A percentile compares a stretch with the other conserved stretches of the same genome.
phyloP scores from a whole-genome alignment of 441 rosid genomes.

The Bocquillonia castaneifolia region DNA sequence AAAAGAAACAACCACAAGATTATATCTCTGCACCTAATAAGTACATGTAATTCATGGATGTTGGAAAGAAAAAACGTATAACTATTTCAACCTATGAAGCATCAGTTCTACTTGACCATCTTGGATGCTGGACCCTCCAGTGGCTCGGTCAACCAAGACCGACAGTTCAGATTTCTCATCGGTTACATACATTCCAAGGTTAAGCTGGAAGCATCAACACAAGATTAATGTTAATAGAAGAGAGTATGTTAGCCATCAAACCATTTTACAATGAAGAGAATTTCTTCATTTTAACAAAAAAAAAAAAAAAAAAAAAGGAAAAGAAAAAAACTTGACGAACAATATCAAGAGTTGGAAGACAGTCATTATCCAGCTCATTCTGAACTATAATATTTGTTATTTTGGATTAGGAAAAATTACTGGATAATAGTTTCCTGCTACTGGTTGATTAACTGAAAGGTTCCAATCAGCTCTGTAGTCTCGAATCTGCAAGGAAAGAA shows the following conservation, averaged over 20 bases:
- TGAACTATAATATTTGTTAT: no score
- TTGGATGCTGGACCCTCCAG: constrained; percentile 78
- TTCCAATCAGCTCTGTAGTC: constrained; percentile 84
- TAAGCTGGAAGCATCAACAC: constrained; percentile 47
- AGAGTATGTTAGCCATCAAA: no score
- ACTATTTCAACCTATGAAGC: constrained; percentile 96
- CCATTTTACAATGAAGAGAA: no score
- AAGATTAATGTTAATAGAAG: constrained; percentile 6
- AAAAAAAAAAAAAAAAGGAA: neutral
- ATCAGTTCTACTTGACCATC: constrained; percentile 93
- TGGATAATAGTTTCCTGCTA: constrained; percentile 93
- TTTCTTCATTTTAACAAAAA: no score
- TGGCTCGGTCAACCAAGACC: constrained; percentile 74
- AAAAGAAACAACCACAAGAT: constrained; percentile 21
- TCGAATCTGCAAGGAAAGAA: constrained; percentile 51
- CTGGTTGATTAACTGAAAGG: constrained; percentile 74
- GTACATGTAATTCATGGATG: no score
- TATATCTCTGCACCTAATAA: no score
- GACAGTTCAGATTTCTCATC: constrained; percentile 67
- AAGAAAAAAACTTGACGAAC: no score
- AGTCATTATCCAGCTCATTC: no score
- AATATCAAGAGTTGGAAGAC: no score
- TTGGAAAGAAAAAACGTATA: no score
- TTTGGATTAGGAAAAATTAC: constrained; percentile 42
- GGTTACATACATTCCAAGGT: constrained; percentile 75